phyloP scores from a whole-genome alignment of 208 protist species.

The Herpetomonas muscarum region DNA sequence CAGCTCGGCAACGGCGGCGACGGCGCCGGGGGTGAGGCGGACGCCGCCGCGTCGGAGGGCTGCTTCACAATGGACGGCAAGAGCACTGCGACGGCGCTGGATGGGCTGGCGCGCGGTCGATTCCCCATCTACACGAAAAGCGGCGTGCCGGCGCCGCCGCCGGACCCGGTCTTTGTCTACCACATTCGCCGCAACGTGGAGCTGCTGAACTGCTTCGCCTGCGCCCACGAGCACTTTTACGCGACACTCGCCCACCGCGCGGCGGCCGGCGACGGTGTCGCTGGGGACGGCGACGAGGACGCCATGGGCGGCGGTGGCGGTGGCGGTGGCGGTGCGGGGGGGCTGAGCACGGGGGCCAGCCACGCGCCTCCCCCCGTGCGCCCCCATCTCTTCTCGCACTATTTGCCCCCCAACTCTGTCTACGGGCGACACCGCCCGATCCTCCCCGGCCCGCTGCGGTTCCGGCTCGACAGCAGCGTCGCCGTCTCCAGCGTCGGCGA shows the following conservation, averaged over 20 bases:
- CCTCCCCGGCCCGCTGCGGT: conserved; percentile 5
- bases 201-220: conserved; percentile 92
- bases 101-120: conserved; percentile 5
- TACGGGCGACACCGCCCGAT: conserved; percentile 19
- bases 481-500: neutral
- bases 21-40: neutral
- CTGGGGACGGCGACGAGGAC: neutral
- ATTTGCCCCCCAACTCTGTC: conserved; percentile 17
- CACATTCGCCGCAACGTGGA: conserved; percentile 98
- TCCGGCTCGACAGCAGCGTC: conserved; percentile 7
- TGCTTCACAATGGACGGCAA: conserved; percentile 52
- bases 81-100: conserved; percentile 7
- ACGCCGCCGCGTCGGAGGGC: conserved; percentile 36
- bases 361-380: neutral
- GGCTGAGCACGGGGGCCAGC: neutral
- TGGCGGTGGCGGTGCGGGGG: neutral
- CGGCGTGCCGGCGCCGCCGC: conserved; percentile 86
- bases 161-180: conserved; percentile 97
- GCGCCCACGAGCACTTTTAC: conserved; percentile 17
- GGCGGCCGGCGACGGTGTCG: neutral
- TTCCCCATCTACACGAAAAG: conserved; percentile 20
- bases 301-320: neutral
- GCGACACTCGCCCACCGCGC: neutral
- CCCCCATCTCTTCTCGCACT: conserved; percentile 6
- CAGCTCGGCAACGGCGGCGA: conserved; percentile 1